Evolutionary conservation across 2,329 filamentous ascomycete species (phyloP).

Genomic region (Claviceps paspali): DNA sequence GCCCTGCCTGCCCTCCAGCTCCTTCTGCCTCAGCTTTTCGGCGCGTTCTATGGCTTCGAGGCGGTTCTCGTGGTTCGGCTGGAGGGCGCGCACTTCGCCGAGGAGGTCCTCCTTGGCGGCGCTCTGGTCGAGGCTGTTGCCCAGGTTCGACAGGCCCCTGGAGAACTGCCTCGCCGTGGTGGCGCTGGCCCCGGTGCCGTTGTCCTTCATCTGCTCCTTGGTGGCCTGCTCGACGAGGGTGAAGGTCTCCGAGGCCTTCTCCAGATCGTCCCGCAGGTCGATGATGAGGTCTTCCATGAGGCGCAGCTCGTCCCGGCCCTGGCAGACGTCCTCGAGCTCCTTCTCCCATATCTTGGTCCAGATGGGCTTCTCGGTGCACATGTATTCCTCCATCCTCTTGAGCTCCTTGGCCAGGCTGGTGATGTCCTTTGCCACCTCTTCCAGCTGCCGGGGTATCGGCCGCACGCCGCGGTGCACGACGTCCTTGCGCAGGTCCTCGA

Average conservation of each 20-base stretch:
- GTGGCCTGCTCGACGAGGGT: constrained; percentile 92
- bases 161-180: constrained; percentile 41
- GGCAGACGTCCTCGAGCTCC: constrained; percentile 87
- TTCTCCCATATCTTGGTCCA: constrained; percentile 99
- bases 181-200: constrained; percentile 33
- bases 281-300: constrained; percentile 92
- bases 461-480: constrained; percentile 87
- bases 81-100: constrained; percentile 81
- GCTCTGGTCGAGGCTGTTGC: constrained; percentile 49
- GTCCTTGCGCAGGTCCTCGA: constrained; percentile 94
- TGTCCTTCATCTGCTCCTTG: constrained; percentile 87
- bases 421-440: constrained; percentile 80
- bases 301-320: constrained; percentile 84
- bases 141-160: constrained; percentile 35
- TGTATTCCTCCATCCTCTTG: constrained; percentile 85
- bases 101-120: constrained; percentile 84
- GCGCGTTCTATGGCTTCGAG: constrained; percentile 95
- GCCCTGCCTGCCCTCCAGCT: constrained; percentile 62
- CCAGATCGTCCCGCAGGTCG: constrained; percentile 84
- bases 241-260: constrained; percentile 88
- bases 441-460: constrained; percentile 77
- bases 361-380: constrained; percentile 81
- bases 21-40: constrained; percentile 78
- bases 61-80: constrained; percentile 85
- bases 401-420: constrained; percentile 67